phyloP scores from a whole-genome alignment of 805 yeast genomes.

The Alloascoidea africana region DNA sequence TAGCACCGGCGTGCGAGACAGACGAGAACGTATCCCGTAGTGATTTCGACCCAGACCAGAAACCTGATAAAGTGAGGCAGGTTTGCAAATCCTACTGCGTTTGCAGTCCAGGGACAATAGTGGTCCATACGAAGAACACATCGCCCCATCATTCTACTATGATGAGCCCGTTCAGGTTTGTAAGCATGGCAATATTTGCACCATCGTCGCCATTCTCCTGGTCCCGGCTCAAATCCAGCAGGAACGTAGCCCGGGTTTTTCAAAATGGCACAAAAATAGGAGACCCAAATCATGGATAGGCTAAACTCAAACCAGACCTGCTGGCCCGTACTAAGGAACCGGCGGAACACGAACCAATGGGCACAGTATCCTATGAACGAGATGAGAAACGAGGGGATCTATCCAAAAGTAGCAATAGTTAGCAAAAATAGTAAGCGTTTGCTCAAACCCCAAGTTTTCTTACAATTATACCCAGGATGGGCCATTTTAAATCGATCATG shows the following conservation, averaged over 20 bases:
- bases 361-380: constrained; percentile 45
- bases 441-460: constrained; percentile 2
- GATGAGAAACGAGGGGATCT: constrained; percentile 56
- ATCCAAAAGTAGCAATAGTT: neutral
- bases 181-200: constrained; percentile 57
- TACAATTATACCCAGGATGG: constrained; percentile 13
- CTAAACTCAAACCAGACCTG: constrained; percentile 33
- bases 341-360: constrained; percentile 36
- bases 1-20: constrained; percentile 8
- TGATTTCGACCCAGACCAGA: constrained; percentile 43
- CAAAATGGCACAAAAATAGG: constrained; percentile 55
- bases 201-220: constrained; percentile 46
- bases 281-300: constrained; percentile 50
- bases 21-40: constrained; percentile 21
- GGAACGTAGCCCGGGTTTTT: constrained; percentile 62
- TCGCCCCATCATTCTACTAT: constrained; percentile 49
- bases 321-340: constrained; percentile 21
- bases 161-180: constrained; percentile 80
- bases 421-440: neutral
- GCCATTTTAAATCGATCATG: constrained; percentile 15
- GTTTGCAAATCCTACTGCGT: constrained; percentile 74
- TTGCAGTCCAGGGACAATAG: constrained; percentile 88
- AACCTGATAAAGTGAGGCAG: constrained; percentile 73
- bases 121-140: constrained; percentile 91
- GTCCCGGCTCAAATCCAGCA: constrained; percentile 22